A percentile compares a stretch with the other conserved stretches of the same genome.
Evolutionary conservation across 2,329 filamentous ascomycete genomes (phyloP).

Genomic region (Ophiostoma populinum): DNA sequence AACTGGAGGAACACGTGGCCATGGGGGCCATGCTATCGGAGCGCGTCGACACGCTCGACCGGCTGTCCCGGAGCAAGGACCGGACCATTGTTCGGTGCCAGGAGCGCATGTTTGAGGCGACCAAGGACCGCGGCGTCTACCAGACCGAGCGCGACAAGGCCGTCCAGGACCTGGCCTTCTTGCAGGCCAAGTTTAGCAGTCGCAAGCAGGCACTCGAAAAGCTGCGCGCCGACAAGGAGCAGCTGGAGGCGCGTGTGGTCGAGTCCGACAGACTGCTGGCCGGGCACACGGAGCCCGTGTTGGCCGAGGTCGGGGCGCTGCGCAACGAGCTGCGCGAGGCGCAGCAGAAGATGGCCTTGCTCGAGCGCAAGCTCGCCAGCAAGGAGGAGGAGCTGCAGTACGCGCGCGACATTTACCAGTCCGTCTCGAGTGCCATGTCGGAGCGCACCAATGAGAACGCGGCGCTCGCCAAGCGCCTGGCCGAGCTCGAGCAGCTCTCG

Average conservation of each 20-base stretch:
- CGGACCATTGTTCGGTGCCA: slow-evolving; percentile 28
- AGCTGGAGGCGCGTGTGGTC: slow-evolving; percentile 21
- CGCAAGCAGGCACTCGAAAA: slow-evolving; percentile 20
- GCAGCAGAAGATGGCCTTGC: slow-evolving; percentile 20
- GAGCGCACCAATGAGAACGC: slow-evolving; percentile 28
- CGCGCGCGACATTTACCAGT: slow-evolving; percentile 39
- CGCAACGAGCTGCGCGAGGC: slow-evolving; percentile 23
- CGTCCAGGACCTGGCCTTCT: slow-evolving; percentile 19
- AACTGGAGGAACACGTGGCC: slow-evolving; percentile 16
- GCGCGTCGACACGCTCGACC: slow-evolving; percentile 26
- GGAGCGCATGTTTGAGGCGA: slow-evolving; percentile 28
- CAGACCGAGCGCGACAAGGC: slow-evolving; percentile 26
- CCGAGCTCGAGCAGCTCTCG: slow-evolving; percentile 24
- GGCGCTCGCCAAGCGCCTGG: slow-evolving; percentile 24
- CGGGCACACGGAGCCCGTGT: slow-evolving; percentile 17
- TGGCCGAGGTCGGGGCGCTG: slow-evolving; percentile 23
- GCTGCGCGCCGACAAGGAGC: slow-evolving; percentile 21
- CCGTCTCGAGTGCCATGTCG: slow-evolving; percentile 30
- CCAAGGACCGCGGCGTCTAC: slow-evolving; percentile 31
- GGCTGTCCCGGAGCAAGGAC: slow-evolving; percentile 27
- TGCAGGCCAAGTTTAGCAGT: slow-evolving; percentile 21
- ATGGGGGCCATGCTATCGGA: slow-evolving; percentile 15
- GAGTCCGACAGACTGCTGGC: slow-evolving; percentile 19
- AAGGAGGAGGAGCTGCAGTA: slow-evolving; percentile 36
- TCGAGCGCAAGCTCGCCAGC: slow-evolving; percentile 21